Conservation (phyloP, 495 filamentous ascomycete species). For the Trichoderma gamsii region DNA sequence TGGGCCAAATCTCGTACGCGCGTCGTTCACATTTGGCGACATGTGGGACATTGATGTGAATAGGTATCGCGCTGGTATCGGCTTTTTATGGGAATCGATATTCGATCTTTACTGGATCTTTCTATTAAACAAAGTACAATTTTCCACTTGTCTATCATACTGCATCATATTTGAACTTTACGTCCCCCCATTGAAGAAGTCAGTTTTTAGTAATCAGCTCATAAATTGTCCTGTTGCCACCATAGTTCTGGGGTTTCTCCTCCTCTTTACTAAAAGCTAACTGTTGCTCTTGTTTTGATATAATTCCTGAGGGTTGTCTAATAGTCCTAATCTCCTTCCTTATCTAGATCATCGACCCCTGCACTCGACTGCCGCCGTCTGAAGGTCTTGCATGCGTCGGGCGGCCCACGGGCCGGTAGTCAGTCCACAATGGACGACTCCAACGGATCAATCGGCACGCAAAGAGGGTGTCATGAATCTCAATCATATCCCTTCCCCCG, state of each 20-base stretch:
- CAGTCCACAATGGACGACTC: neutral
- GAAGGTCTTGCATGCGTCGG: neutral
- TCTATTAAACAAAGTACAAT: neutral
- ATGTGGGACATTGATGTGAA: neutral
- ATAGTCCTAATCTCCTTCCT: neutral
- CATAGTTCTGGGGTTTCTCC: neutral
- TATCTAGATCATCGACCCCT: constrained; percentile 1
- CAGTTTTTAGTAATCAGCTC: neutral
- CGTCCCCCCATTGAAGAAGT: neutral
- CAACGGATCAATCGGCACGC: neutral
- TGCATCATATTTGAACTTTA: neutral
- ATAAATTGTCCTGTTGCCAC: neutral
- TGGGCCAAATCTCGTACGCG: neutral
- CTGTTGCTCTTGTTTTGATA: neutral
- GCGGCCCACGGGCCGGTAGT: neutral
- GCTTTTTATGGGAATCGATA: neutral
- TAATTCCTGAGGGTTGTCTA: neutral
- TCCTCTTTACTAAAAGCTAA: neutral
- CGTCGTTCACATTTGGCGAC: neutral
- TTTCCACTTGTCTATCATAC: neutral
- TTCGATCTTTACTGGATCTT: neutral
- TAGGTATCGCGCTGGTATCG: neutral
- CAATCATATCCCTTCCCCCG: neutral
- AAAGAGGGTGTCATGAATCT: neutral
- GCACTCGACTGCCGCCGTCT: neutral